phyloP scores from a whole-genome alignment of 2,329 filamentous ascomycete species.

The Colletotrichum cuscutae region DNA sequence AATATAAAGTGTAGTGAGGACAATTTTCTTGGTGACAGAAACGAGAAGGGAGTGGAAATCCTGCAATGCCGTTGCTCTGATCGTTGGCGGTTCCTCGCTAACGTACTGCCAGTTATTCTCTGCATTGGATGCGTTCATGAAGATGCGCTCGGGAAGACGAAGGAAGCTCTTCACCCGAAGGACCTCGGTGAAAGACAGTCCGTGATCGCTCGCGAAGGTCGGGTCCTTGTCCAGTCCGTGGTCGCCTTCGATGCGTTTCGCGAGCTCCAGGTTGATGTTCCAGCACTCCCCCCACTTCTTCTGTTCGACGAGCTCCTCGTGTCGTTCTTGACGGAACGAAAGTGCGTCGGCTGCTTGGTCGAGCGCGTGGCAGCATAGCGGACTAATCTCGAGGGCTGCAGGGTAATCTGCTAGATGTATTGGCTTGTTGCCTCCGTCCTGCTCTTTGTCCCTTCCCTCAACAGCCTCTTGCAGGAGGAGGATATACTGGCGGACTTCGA shows the following conservation, averaged over 20 bases:
- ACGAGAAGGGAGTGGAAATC: slow-evolving; percentile 78
- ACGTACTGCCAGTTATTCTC: slow-evolving; percentile 76
- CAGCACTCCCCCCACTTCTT: slow-evolving; percentile 71
- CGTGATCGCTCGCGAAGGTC: slow-evolving; percentile 30
- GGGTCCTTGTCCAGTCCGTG: slow-evolving; percentile 27
- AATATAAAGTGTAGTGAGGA: slow-evolving; percentile 76
- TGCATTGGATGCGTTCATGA: slow-evolving; percentile 76
- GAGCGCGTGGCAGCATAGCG: slow-evolving; percentile 71
- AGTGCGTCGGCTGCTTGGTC: slow-evolving; percentile 76
- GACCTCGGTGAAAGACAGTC: slow-evolving; percentile 63
- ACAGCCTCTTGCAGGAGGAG: slow-evolving; percentile 65
- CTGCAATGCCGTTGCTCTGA: slow-evolving; percentile 79
- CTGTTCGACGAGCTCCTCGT: slow-evolving; percentile 70
- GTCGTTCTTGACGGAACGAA: slow-evolving; percentile 69
- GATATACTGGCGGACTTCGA: slow-evolving; percentile 80
- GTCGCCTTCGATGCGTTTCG: slow-evolving; percentile 36
- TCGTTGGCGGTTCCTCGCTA: slow-evolving; percentile 71
- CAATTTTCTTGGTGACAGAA: slow-evolving; percentile 75
- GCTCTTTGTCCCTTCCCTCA: slow-evolving; percentile 49
- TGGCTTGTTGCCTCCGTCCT: slow-evolving; percentile 41
- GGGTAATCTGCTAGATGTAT: slow-evolving; percentile 68
- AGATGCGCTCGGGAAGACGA: slow-evolving; percentile 70
- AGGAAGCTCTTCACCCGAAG: slow-evolving; percentile 72
- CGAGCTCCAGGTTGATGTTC: slow-evolving; percentile 65
- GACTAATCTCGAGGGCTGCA: slow-evolving; percentile 77